Evolutionary conservation across 495 filamentous ascomycete genomes (phyloP), one percentile per base, ranked within the genome.

Genomic region (Hypoxylon lenormandii): DNA sequence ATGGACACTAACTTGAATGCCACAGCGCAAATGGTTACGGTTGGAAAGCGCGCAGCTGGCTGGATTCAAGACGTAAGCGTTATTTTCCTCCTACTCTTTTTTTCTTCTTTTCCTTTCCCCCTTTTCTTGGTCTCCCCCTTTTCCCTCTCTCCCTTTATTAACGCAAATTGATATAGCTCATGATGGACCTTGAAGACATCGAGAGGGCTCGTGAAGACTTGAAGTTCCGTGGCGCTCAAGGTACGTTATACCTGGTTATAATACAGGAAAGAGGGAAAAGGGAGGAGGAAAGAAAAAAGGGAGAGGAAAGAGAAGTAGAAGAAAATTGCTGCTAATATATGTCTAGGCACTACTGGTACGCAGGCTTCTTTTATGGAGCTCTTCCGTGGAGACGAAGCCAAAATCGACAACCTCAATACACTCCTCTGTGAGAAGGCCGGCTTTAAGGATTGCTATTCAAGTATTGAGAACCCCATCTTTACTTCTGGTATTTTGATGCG

Each of bases 401-500:
- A 97, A 80, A 87, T 93, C 23, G 90, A 95, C 67, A 76, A 88
- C 67, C 82, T 94, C 2, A 91, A 93, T 67, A 85, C 90, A 69
- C 84, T 96, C 4, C 85, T 98, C 36, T 92, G 89, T 58, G 74
- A 93, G 77, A 96, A 97, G 79, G 89, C 92, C 48, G 93, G 93
- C 10, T 98, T 98, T 80, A 77, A 78, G 1, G 86, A 83, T 18
- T 85, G 87, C 37, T 97, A 90, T 76, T 33, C 30, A 33, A 7
- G 30, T 33, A 33, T 33, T 33, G 30, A 33, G 1, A 1, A 33
- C 30, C 30, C 6, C 2, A 33, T 33, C 6, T 2, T 26, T 2
- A 26, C 30, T 33, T 33, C 4, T 33, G 30, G 10, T 1, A 33
- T 33, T 33, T 11, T 8, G 30, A 26, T 26, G 5, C 5, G 5